Evolutionary conservation across 495 filamentous ascomycete species (phyloP), one percentile per base, ranked within the genome.

Genomic region (Rhypophila decipiens): DNA sequence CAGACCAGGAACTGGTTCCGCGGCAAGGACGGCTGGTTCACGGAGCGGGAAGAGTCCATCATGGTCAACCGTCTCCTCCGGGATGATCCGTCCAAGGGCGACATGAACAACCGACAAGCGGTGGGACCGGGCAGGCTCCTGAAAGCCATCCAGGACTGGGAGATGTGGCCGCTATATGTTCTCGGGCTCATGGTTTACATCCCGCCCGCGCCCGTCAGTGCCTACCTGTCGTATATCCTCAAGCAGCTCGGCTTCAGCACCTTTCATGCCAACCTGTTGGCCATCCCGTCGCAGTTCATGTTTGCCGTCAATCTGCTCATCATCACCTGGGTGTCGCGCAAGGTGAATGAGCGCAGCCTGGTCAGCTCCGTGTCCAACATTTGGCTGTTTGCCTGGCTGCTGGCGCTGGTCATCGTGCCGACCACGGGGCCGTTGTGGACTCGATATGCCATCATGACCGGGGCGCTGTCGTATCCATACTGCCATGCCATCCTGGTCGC

Each of bases 101-200:
- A 45, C 43, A 77, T 77, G 75, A 69, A 76, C 56, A 74, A 72
- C 40, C 65, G 84, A 3, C 79, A 88, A 63, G 76, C 74, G 2
- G 61, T 90, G 5, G 75, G 72, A 0, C 73, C 70, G 1, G 77
- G 63, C 22, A 60, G 73, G 18, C 68, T 88, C n/a, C 80, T 75
- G 71, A 52, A 74, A 15, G 70, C 74, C 2, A 49, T 87, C 2
- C 74, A 61, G 21, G 85, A 88, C 58, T 87, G 78, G 39, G 79
- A 90, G 44, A 68, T 90, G 59, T 88, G 83, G 81, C 78, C 80
- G 0, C 73, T 87, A 22, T 88, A 87, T 52, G 52, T 83, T 17
- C 53, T 86, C 4, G 82, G 84, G 9, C 40, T 88, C 3, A 64
- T 68, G 0, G 80, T 70, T 57, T 59, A 70, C 40, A 79, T 85